Base-by-base conservation (phyloP, 495 filamentous ascomycete genomes). In the Acidomyces sp. region DNA sequence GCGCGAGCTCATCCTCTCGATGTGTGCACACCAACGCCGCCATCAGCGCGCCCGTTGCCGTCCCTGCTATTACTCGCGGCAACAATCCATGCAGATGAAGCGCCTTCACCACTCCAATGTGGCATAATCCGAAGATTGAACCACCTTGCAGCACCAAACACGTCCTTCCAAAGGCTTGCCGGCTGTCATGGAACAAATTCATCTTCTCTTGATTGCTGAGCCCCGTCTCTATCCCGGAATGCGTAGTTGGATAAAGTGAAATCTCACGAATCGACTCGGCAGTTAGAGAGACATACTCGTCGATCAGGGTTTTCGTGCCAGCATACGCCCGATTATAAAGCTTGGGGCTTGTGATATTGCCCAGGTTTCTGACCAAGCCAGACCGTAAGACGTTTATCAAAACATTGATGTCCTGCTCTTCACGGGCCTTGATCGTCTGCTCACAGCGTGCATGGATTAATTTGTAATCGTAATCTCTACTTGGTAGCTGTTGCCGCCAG, bases 111-210 rank as follows among this genome's bases (percentile, higher is more conserved):
- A 95, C 84, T 1, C 88, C 88, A 1, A 95, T 55, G 60, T 96
- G 88, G 49, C 85, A 94, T 4, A 93, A 61, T 0, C 86, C 88
- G 51, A 96, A 96, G 25, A 90, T 86, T 21, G 85, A 80, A 2
- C 88, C 88, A 16, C 88, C 88, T 55, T 94, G 87, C 3, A 96
- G 59, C 10, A 94, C 80, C 32, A 96, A 65, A 1, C 83, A 86
- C 27, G 75, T 86, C 30, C 86, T 68, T 15, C 88, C 88, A 65
- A 92, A 93, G 0, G 84, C 85, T 53, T 90, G 86, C 10, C 88
- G 69, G 9, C 85, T 85, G 64, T 93, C 85, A 54, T 93, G 85
- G 37, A 94, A 62, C 33, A 94, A 67, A 55, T 94, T 82, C 27
- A 94, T 64, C 61, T 93, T 94, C 13, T 72, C 71, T 61, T 94